Conservation (phyloP, 495 filamentous ascomycete genomes). For the Penicillium turbatum region DNA sequence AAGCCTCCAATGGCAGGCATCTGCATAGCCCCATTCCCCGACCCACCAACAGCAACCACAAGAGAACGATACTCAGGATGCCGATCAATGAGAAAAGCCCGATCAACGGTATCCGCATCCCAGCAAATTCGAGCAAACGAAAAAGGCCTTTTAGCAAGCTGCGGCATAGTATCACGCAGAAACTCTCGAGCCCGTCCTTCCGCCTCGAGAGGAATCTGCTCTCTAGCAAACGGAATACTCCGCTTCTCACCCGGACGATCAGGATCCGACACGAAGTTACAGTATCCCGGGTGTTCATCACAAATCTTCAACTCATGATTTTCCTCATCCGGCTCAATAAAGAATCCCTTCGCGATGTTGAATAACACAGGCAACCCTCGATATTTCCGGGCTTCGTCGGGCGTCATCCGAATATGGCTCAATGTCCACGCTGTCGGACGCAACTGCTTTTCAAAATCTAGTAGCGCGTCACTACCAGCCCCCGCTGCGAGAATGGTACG, state of each 20-base stretch:
- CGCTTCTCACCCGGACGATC: constrained; percentile 17
- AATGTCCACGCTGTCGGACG: constrained; percentile 52
- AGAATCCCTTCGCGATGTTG: constrained; percentile 50
- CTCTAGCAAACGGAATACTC: constrained; percentile 43
- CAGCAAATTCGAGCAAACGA: constrained; percentile 27
- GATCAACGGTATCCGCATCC: constrained; percentile 35
- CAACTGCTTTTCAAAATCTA: constrained; percentile 51
- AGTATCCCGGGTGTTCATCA: constrained; percentile 55
- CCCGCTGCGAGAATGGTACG: constrained; percentile 46
- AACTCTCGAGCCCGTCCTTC: constrained; percentile 33
- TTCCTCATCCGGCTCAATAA: constrained; percentile 52
- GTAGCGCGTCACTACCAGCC: constrained; percentile 41
- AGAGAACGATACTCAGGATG: constrained; percentile 42
- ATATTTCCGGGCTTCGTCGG: constrained; percentile 39
- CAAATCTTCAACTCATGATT: constrained; percentile 52
- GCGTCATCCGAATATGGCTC: constrained; percentile 46
- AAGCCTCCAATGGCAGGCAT: constrained; percentile 48
- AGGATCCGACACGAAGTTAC: constrained; percentile 36
- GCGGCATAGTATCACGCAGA: constrained; percentile 36
- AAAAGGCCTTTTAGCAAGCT: constrained; percentile 21
- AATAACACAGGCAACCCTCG: constrained; percentile 48
- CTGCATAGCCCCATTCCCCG: constrained; percentile 49
- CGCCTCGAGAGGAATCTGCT: constrained; percentile 35
- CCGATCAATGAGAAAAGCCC: constrained; percentile 50
- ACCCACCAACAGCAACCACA: constrained; percentile 47